Base-by-base conservation (phyloP, 2,329 filamentous ascomycete genomes). In the Drechslerella dactyloides region DNA sequence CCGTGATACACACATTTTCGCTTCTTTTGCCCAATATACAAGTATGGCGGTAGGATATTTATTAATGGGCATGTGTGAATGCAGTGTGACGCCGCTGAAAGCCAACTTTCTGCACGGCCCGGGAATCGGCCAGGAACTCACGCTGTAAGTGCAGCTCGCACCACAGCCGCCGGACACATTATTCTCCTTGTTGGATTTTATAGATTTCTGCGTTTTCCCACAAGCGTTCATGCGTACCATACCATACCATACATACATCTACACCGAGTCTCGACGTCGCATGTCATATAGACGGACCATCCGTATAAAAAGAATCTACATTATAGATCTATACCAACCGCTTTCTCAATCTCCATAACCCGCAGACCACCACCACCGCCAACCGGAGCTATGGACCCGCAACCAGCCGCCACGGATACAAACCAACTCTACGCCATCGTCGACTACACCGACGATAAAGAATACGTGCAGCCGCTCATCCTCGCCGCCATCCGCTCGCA, bases 41-140 rank as follows among this genome's bases (percentile, higher is more conserved):
- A n/a, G n/a, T n/a, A n/a, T n/a, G n/a, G n/a, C n/a, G n/a, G n/a
- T n/a, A n/a, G n/a, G n/a, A n/a, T n/a, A n/a, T n/a, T n/a, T n/a
- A n/a, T n/a, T n/a, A n/a, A n/a, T n/a, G n/a, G n/a, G n/a, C n/a
- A 65, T 48, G 63, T 69, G 40, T 75, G 35, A 70, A 52, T 76
- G 30, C 74, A 96, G 92, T 80, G 87, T 99, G 64, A 97, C 94
- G 2, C 91, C 93, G 13, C 80, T 97, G 75, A 90, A 90, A 79
- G 93, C 93, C 46, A 97, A 96, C 80, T 99, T 97, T 80, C 92
- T 90, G 85, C 91, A 93, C 79, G 84, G 85, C 10, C 81, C 83
- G 42, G 82, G 72, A 83, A 87, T 70, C 83, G 87, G 76, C 82
- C 87, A 73, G 84, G 87, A 77, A 84, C 84, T 96, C 78, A 88